These are phyloP conservation scores for Neofusicoccum parvum DNA, from an alignment of 2,329 filamentous ascomycete species.

Conservation along the genomic window DNA sequence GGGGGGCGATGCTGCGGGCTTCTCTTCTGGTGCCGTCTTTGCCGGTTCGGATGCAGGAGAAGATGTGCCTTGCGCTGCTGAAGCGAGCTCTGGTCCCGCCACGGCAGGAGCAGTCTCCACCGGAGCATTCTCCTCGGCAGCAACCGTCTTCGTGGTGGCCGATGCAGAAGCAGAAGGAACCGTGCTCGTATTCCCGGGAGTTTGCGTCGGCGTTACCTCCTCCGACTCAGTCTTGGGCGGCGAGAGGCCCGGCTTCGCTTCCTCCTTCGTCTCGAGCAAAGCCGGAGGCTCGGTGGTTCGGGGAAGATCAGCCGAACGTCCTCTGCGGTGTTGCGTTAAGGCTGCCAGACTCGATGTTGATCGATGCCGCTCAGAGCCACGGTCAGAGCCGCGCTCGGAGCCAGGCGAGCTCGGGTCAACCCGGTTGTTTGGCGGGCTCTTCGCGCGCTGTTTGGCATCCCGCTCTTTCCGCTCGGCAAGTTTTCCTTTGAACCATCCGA, in stretches of 20 bases:
- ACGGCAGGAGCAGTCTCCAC: neutral
- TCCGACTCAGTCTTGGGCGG: constrained; percentile 7
- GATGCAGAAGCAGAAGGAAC: neutral
- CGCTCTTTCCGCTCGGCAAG: constrained; percentile 61
- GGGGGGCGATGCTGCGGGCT: neutral
- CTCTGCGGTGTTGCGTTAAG: constrained; percentile 16
- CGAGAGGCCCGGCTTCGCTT: constrained; percentile 8
- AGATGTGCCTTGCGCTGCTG: neutral
- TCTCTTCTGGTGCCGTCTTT: neutral
- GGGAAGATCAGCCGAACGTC: constrained; percentile 15
- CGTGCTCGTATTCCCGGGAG: neutral
- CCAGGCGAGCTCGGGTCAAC: constrained; percentile 2
- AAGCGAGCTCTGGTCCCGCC: neutral
- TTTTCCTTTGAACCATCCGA: constrained; percentile 68
- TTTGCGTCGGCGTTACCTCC: constrained; percentile 14
- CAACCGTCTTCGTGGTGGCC: neutral
- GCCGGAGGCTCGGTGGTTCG: neutral
- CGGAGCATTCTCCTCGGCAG: neutral
- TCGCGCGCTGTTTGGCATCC: constrained; percentile 55
- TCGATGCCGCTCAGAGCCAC: constrained; percentile 10
- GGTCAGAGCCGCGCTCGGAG: neutral
- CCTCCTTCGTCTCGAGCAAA: neutral
- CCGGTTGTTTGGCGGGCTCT: constrained; percentile 47
- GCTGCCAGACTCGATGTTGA: constrained; percentile 15
- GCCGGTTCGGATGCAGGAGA: neutral